Base-by-base conservation (phyloP, 2,329 filamentous ascomycete species). In the Sarocladium strictum region DNA sequence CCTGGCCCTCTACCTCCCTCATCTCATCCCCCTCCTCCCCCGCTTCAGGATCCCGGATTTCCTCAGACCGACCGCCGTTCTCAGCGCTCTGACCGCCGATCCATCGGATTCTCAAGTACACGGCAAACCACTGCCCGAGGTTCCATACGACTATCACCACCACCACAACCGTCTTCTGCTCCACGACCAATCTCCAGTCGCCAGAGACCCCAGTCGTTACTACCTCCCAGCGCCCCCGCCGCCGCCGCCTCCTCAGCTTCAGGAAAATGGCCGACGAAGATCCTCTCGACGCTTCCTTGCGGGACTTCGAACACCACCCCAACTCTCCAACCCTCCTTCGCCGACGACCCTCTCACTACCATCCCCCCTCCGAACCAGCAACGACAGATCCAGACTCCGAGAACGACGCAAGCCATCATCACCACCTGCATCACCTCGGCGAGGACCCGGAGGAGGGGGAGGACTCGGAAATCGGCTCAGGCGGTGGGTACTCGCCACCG, bases 401-500 rank as follows among this genome's bases (percentile, higher is more conserved):
- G 40, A 37, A 35, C 26, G 53, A 54, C 53, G 29, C 3, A 47
- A 37, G 40, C 24, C 53, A 26, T 54, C 53, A 45, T 33, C 35
- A n/a, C 14, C 51, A n/a, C 14, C 51, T 26, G 33, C 17, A 53
- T 41, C 68, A 62, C 56, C 67, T 63, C 49, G 49, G 43, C 38
- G 43, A 55, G 58, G 69, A 69, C 59, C 65, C 12, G 29, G 29
- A 32, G 29, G 29, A 69, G 57, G 62, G 61, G 59, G 62, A 62
- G 70, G 76, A 71, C 40, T 72, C 69, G 69, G 77, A 74, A 60
- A 65, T 60, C 61, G 70, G 59, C 63, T 83, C 79, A 65, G 74
- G 60, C 63, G 78, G 78, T 75, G 79, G 79, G 58, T 84, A 79
- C 72, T 81, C 77, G 63, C 80, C 80, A 55, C 80, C 80, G 59